Evolutionary conservation across 176 grass and related monocot genomes (phyloP), one percentile per base, ranked within the genome.

Genomic region (Tillandsia fasciculata): DNA sequence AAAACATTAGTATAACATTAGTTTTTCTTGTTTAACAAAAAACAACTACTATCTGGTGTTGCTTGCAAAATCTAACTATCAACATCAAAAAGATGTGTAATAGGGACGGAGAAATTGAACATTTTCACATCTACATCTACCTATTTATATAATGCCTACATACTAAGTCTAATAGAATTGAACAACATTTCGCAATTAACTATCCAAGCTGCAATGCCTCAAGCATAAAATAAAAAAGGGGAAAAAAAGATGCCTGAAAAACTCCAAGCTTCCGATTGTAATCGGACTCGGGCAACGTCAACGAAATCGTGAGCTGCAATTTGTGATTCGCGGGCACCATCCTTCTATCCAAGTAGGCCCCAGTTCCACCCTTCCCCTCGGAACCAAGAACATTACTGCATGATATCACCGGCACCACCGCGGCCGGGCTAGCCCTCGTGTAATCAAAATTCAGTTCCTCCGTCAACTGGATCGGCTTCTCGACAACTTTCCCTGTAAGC

Each of bases 381-480:
- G 74, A 63, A 71, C 23, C 33, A 11, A 27, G 54, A 65, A 33
- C 52, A 23, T 72, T 67, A 49, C 18, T 15, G 12, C 29, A 85
- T 12, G 72, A 67, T 63, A 33, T 70, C 42, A 87, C 74, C 0
- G 74, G 82, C 65, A 97, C 89, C 65, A 82, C 42, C 3, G 86
- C 89, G 28, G 67, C 80, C 0, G 94, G 94, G 69, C 72, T 97
- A 23, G 86, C 71, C 68, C 85, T 87, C 5, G 94, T 92, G 72
- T 97, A 97, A 74, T 97, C 93, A 67, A 97, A 97, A 74, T 83
- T 97, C 49, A 97, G 73, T 33, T 72, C 79, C 74, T 86, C 86
- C 0, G 63, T 92, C 66, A 92, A 72, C 69, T 90, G 83, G 51
- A 97, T 70, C 49, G 89, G 94, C 67, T 85, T 78, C 28, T 90